These are phyloP conservation scores for Didymella exigua DNA, from an alignment of 2,329 filamentous ascomycete species.

Conservation along the genomic window DNA sequence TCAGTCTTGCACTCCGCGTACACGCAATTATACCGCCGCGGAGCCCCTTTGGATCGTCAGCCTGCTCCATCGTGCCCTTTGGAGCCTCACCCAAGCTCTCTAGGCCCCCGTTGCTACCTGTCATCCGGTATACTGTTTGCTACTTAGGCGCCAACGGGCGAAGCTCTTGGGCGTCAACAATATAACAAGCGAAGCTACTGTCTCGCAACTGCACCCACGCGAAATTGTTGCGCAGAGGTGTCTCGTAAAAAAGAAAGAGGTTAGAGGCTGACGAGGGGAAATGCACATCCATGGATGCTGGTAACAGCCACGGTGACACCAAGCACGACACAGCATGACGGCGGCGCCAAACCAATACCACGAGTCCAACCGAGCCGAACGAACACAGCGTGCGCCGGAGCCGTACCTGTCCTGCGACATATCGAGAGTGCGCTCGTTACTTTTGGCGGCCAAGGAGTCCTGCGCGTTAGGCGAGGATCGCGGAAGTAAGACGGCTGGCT, in stretches of 20 bases:
- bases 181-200: conserved; percentile 17
- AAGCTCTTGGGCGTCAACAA: conserved; percentile 40
- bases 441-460: conserved; percentile 3
- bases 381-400: conserved; percentile 1
- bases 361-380: conserved; percentile 26
- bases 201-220: conserved; percentile 9
- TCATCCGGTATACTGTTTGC: conserved; percentile 9
- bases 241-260: background rate
- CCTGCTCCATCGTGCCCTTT: conserved; percentile 25
- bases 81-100: conserved; percentile 21
- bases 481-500: conserved; percentile 23
- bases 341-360: conserved; percentile 41
- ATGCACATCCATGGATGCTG: conserved; percentile 33
- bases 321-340: conserved; percentile 41
- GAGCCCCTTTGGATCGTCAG: conserved; percentile 14
- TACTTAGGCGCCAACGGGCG: conserved; percentile 34
- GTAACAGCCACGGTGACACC: conserved; percentile 39
- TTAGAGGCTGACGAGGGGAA: conserved; percentile 12
- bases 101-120: conserved; percentile 16
- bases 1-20: conserved; percentile 22
- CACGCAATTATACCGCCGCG: background rate
- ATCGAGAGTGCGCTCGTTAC: conserved; percentile 20
- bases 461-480: conserved; percentile 11
- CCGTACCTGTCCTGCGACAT: conserved; percentile 19
- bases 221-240: conserved; percentile 8